These are phyloP conservation scores for Boletus sp. DNA, from an alignment of 768 basidiomycete species.

Conservation along the genomic window DNA sequence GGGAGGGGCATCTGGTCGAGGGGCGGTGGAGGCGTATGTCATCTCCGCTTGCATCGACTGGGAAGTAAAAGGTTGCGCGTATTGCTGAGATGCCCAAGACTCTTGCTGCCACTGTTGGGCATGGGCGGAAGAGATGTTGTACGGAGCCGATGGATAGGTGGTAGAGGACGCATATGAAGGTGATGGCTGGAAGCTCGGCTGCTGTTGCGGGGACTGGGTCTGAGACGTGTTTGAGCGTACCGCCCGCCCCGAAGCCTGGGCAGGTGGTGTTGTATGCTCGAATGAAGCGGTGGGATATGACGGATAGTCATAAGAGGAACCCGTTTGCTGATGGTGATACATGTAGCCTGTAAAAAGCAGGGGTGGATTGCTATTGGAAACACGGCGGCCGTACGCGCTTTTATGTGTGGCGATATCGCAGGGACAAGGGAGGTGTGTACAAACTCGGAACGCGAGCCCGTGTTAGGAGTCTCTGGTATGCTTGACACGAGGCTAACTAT, in stretches of 20 bases:
- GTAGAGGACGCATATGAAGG: slow-evolving; percentile 31
- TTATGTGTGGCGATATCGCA: slow-evolving; percentile 31
- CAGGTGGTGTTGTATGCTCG: slow-evolving; percentile 23
- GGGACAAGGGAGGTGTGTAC: slow-evolving; percentile 23
- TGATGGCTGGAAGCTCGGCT: slow-evolving; percentile 23
- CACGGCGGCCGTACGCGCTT: slow-evolving; percentile 25
- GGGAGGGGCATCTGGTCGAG: slow-evolving; percentile 32
- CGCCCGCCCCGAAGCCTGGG: slow-evolving; percentile 31
- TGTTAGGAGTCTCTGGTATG: slow-evolving; percentile 30
- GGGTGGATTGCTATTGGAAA: slow-evolving; percentile 34
- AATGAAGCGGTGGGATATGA: slow-evolving; percentile 37
- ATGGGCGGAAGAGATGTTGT: slow-evolving; percentile 29
- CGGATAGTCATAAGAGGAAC: slow-evolving; percentile 51
- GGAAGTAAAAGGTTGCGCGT: slow-evolving; percentile 32
- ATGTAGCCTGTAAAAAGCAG: slow-evolving; percentile 52
- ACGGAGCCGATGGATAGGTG: slow-evolving; percentile 30
- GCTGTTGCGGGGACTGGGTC: slow-evolving; percentile 33
- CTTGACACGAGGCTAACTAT: slow-evolving; percentile 35
- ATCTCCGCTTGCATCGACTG: slow-evolving; percentile 36
- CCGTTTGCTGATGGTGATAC: slow-evolving; percentile 48
- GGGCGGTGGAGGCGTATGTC: slow-evolving; percentile 33
- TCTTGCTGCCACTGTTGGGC: slow-evolving; percentile 43
- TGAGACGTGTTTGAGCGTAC: slow-evolving; percentile 33
- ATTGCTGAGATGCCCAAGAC: slow-evolving; percentile 37
- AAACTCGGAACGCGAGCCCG: slow-evolving; percentile 30